Conservation (phyloP, 2,329 filamentous ascomycete species). For the Ascochyta fabae region DNA sequence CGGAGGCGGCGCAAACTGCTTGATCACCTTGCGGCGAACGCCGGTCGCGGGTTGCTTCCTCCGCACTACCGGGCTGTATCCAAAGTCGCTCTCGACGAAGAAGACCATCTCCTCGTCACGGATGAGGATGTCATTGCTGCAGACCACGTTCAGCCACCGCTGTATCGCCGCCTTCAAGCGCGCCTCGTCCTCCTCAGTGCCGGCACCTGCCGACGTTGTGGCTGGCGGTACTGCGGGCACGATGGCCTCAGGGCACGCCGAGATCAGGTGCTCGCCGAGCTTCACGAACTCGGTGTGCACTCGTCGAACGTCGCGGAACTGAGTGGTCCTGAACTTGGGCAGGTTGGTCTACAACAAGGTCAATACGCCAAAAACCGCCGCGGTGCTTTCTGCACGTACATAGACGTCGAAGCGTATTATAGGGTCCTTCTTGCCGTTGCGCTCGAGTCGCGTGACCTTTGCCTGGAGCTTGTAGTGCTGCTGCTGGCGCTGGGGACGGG, state of each 20-base stretch:
- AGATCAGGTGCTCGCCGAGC: slow-evolving; percentile 93
- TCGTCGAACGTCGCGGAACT: slow-evolving; percentile 95
- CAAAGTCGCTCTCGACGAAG: slow-evolving; percentile 99
- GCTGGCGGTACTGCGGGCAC: slow-evolving; percentile 94
- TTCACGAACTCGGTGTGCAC: slow-evolving; percentile 96
- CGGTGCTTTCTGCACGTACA: slow-evolving; percentile 61
- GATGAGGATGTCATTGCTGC: slow-evolving; percentile 89
- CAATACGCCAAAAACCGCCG: slow-evolving; percentile 7
- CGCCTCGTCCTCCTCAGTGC: slow-evolving; percentile 92
- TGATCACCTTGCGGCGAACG: slow-evolving; percentile 91
- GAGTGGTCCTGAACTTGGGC: slow-evolving; percentile 95
- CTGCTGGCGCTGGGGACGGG: slow-evolving; percentile 55
- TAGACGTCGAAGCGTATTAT: slow-evolving; percentile 96
- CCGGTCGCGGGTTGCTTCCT: slow-evolving; percentile 97
- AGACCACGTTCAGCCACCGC: slow-evolving; percentile 93
- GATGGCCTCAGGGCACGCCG: slow-evolving; percentile 93
- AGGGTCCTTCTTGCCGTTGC: slow-evolving; percentile 93
- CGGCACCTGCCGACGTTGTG: slow-evolving; percentile 90
- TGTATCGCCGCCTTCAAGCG: slow-evolving; percentile 90
- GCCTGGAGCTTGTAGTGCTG: slow-evolving; percentile 86
- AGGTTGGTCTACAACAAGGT: slow-evolving; percentile 79
- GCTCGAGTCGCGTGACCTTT: slow-evolving; percentile 92
- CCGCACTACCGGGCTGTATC: slow-evolving; percentile 93
- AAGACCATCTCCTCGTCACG: slow-evolving; percentile 96
- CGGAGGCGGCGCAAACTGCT: slow-evolving; percentile 96